A percentile compares a stretch with the other conserved stretches of the same genome.
Evolutionary conservation across 306 rosid species (phyloP).

Genomic region (Vicia villosa): DNA sequence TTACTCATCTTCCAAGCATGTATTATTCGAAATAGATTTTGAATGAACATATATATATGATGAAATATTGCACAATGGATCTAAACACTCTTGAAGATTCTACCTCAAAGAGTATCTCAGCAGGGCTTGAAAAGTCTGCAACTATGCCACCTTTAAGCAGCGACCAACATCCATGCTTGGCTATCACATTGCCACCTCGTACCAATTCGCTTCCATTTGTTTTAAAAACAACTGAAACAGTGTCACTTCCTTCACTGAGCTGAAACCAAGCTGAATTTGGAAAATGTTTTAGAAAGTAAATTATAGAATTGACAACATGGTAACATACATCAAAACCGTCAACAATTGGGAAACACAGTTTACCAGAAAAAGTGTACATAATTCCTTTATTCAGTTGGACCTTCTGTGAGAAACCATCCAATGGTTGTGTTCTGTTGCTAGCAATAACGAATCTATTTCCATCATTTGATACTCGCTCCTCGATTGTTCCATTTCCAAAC

Average conservation of each 20-base stretch:
- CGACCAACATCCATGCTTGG: conserved; percentile 71
- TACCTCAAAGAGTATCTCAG: conserved; percentile 71
- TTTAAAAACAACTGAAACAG: too few species aligned
- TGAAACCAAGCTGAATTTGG: conserved; percentile 67
- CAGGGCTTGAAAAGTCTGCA: conserved; percentile 57
- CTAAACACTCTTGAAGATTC: too few species aligned
- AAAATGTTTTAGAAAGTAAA: conserved; percentile 1
- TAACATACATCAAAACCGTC: neutral
- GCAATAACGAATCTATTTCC: conserved; percentile 69
- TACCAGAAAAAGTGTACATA: conserved; percentile 65
- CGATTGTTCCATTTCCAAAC: conserved; percentile 56
- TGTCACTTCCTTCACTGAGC: too few species aligned
- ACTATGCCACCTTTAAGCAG: conserved; percentile 72
- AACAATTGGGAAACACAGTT: neutral
- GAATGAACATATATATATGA: too few species aligned
- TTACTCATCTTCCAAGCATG: too few species aligned
- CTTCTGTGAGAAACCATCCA: conserved; percentile 62
- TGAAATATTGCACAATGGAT: too few species aligned
- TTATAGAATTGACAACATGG: neutral
- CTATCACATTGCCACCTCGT: conserved; percentile 54
- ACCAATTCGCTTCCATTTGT: conserved; percentile 36
- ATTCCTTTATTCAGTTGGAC: conserved; percentile 59
- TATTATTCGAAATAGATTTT: too few species aligned
- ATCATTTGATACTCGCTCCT: conserved; percentile 48
- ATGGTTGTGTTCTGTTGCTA: too few species aligned